Percentiles rank a stretch among this genome's conserved stretches.
phyloP scores from a whole-genome alignment of 768 basidiomycete species.

The Tephrocybe sp. region DNA sequence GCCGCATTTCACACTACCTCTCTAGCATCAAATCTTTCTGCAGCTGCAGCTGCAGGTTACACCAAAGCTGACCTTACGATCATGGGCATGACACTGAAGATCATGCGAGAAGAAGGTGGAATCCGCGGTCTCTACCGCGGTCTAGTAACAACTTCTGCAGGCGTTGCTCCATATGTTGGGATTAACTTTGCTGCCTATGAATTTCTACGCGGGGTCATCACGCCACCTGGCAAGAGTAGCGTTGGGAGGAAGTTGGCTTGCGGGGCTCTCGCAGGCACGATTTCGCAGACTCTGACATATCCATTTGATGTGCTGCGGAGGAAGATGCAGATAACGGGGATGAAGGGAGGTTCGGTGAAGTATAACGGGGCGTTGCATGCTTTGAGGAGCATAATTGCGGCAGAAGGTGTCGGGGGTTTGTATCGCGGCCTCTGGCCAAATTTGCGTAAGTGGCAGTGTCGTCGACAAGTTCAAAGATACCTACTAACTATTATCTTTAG shows the following conservation, averaged over 20 bases:
- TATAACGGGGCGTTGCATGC: constrained; percentile 85
- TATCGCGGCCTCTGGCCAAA: constrained; percentile 91
- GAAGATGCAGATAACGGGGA: constrained; percentile 93
- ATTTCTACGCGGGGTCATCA: constrained; percentile 67
- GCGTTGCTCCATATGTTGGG: constrained; percentile 87
- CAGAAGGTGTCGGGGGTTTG: constrained; percentile 74
- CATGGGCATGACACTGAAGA: constrained; percentile 86
- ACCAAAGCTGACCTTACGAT: constrained; percentile 63
- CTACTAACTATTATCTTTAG: constrained; percentile 32
- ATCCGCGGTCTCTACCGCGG: constrained; percentile 85
- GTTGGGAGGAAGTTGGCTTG: constrained; percentile 72
- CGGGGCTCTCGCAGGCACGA: constrained; percentile 82
- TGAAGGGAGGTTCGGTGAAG: constrained; percentile 59
- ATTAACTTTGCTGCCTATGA: constrained; percentile 97
- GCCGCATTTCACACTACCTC: constrained; percentile 55
- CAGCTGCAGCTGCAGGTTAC: constrained; percentile 24
- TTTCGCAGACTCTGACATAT: constrained; percentile 93
- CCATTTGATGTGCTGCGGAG: constrained; percentile 93
- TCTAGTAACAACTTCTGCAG: constrained; percentile 76
- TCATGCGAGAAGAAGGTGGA: constrained; percentile 91
- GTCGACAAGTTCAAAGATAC: constrained; percentile 3
- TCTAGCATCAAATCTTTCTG: constrained; percentile 16
- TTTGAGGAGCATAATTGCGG: constrained; percentile 58
- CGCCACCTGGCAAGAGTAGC: constrained; percentile 76
- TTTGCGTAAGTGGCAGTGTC: constrained; percentile 57